A percentile compares a stretch with the other conserved stretches of the same genome.
These are phyloP conservation scores for Auriscalpium microsporum DNA, from an alignment of 768 basidiomycete species.

Conservation along the genomic window DNA sequence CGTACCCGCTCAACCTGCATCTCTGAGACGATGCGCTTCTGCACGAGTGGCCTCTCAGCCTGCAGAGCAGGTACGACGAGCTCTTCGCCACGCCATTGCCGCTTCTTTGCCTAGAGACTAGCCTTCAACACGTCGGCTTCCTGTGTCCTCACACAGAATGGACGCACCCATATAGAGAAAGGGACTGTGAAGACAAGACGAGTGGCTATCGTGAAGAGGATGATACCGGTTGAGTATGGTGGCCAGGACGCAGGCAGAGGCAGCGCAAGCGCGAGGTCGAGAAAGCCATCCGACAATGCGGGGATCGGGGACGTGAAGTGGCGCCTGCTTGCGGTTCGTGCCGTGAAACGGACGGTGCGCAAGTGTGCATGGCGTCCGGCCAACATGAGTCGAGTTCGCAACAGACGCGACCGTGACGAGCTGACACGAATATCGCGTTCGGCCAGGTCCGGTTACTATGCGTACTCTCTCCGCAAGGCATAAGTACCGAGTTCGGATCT, in stretches of 20 bases:
- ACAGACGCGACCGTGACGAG: too few species aligned
- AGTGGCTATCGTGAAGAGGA: slow-evolving; percentile 53
- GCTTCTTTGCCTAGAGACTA: slow-evolving; percentile 17
- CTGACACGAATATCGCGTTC: too few species aligned
- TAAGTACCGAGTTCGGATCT: too few species aligned
- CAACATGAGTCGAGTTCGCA: background rate
- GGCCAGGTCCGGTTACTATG: too few species aligned
- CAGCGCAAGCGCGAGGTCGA: slow-evolving; percentile 69
- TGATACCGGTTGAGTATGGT: slow-evolving; percentile 67
- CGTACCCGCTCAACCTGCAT: slow-evolving; percentile 5
- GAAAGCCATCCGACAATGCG: slow-evolving; percentile 42
- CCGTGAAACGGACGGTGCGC: background rate
- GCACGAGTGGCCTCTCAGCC: slow-evolving; percentile 9
- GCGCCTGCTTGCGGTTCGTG: background rate
- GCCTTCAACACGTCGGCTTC: background rate
- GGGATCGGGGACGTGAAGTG: background rate
- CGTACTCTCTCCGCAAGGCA: too few species aligned
- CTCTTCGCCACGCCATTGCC: slow-evolving; percentile 20
- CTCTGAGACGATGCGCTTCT: slow-evolving; percentile 5
- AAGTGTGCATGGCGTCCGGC: background rate
- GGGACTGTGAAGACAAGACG: slow-evolving; percentile 58
- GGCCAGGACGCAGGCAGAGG: slow-evolving; percentile 63
- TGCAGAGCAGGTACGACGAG: slow-evolving; percentile 16
- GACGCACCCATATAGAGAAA: slow-evolving; percentile 66
- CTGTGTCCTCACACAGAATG: background rate